Percentiles rank a stretch among this genome's conserved stretches.
Evolutionary conservation across 768 basidiomycete genomes (phyloP).

Genomic region (Royoungia palumana): DNA sequence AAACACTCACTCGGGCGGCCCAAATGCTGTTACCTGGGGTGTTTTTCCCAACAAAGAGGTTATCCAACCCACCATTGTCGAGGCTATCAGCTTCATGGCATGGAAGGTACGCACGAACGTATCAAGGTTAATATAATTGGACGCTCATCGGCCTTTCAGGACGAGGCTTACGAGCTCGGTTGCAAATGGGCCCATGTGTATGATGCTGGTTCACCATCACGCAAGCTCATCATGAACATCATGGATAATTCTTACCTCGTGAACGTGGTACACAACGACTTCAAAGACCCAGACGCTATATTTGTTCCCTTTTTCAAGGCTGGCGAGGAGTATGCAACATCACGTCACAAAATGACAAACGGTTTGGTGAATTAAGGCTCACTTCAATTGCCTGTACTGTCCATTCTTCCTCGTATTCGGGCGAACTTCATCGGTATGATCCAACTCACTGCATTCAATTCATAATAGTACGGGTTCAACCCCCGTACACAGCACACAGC

Average conservation of each 20-base stretch:
- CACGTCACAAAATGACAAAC: slow-evolving; percentile 38
- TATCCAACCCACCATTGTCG: slow-evolving; percentile 93
- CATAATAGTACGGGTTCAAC: slow-evolving; percentile 75
- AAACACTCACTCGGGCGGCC: slow-evolving; percentile 92
- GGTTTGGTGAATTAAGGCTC: slow-evolving; percentile 30
- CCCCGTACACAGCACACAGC: slow-evolving; percentile 54
- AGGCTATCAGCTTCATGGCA: slow-evolving; percentile 97
- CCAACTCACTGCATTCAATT: slow-evolving; percentile 31
- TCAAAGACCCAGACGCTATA: slow-evolving; percentile 79
- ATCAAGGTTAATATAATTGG: background rate
- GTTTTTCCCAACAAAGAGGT: slow-evolving; percentile 98
- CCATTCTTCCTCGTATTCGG: background rate
- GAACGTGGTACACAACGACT: slow-evolving; percentile 96
- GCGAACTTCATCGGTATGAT: slow-evolving; percentile 14
- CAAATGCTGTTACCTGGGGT: slow-evolving; percentile 99
- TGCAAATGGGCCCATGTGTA: slow-evolving; percentile 89
- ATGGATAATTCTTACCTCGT: slow-evolving; percentile 86
- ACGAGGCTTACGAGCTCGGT: slow-evolving; percentile 93
- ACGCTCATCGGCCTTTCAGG: slow-evolving; percentile 42
- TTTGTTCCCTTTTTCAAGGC: slow-evolving; percentile 84
- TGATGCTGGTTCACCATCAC: slow-evolving; percentile 69
- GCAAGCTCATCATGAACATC: slow-evolving; percentile 69
- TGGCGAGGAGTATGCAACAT: slow-evolving; percentile 55
- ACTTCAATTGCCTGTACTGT: background rate
- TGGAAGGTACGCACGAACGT: slow-evolving; percentile 68